A percentile compares a stretch with the other conserved stretches of the same genome.
These are phyloP conservation scores for Coprinellus micaceus DNA, from an alignment of 768 basidiomycete species.

Conservation along the genomic window DNA sequence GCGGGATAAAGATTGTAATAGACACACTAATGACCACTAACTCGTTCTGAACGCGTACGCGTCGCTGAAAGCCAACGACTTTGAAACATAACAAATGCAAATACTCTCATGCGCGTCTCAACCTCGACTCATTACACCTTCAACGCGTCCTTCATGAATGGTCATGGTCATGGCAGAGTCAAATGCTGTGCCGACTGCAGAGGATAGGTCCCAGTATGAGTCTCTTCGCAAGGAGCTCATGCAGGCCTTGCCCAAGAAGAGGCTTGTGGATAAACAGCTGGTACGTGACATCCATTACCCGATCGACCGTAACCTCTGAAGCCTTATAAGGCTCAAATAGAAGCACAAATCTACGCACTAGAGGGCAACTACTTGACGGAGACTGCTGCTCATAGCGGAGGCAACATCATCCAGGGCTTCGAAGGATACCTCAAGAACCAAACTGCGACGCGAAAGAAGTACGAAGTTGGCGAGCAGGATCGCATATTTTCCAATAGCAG, in stretches of 20 bases:
- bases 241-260: conserved; percentile 70
- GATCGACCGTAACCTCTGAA: conserved; percentile 1
- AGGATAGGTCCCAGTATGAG: conserved; percentile 72
- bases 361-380: conserved; percentile 77
- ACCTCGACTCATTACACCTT: neutral
- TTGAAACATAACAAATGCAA: conserved; percentile 23
- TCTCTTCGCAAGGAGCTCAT: conserved; percentile 70
- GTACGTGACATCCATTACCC: conserved; percentile 36
- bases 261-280: conserved; percentile 72
- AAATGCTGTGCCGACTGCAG: conserved; percentile 42
- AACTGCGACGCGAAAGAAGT: conserved; percentile 60
- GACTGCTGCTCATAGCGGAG: conserved; percentile 71
- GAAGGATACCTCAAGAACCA: conserved; percentile 84
- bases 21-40: neutral
- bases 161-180: conserved; percentile 35
- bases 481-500: conserved; percentile 83
- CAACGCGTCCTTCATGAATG: neutral
- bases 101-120: conserved; percentile 13
- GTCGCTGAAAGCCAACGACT: conserved; percentile 24
- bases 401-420: conserved; percentile 86
- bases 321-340: conserved; percentile 62
- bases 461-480: conserved; percentile 74
- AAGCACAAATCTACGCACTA: conserved; percentile 73
- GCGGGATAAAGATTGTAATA: conserved; percentile 12
- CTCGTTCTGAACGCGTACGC: conserved; percentile 26